Conservation (phyloP, 2,329 filamentous ascomycete species). For the Aspergillus costaricaensis region DNA sequence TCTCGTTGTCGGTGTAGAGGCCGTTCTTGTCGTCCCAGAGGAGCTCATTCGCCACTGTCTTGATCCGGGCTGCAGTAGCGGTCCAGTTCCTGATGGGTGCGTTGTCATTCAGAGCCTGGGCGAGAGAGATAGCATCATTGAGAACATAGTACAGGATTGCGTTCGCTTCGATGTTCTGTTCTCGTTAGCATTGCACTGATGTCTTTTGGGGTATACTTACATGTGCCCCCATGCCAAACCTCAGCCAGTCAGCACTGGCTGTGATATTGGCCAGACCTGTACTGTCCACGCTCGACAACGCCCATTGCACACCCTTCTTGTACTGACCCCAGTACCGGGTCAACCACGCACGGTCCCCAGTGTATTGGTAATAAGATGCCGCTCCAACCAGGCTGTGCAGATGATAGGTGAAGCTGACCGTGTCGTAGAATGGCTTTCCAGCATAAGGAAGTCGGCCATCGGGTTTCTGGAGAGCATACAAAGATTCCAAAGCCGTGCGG, state of each 20-base stretch:
- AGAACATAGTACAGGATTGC: conserved; percentile 46
- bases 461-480: conserved; percentile 49
- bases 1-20: conserved; percentile 35
- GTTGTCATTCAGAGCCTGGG: conserved; percentile 24
- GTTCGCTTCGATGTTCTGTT: conserved; percentile 41
- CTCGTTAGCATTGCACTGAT: not conserved
- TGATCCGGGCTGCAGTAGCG: conserved; percentile 22
- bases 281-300: conserved; percentile 45
- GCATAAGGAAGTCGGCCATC: conserved; percentile 55
- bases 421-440: conserved; percentile 46
- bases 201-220: conserved; percentile 21
- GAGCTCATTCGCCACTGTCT: conserved; percentile 27
- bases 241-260: conserved; percentile 49
- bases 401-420: conserved; percentile 58
- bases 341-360: conserved; percentile 45
- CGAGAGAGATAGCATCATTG: conserved; percentile 25
- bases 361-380: conserved; percentile 49
- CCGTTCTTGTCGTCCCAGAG: conserved; percentile 29
- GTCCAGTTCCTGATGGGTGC: conserved; percentile 22
- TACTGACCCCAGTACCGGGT: conserved; percentile 46
- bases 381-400: conserved; percentile 51
- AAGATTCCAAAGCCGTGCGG: conserved; percentile 52
- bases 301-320: conserved; percentile 48
- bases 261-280: conserved; percentile 52
- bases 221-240: conserved; percentile 54